A percentile compares a stretch with the other conserved stretches of the same genome.
Conservation (phyloP, 352 stramenopile genomes). For the Phytophthora cajani region DNA sequence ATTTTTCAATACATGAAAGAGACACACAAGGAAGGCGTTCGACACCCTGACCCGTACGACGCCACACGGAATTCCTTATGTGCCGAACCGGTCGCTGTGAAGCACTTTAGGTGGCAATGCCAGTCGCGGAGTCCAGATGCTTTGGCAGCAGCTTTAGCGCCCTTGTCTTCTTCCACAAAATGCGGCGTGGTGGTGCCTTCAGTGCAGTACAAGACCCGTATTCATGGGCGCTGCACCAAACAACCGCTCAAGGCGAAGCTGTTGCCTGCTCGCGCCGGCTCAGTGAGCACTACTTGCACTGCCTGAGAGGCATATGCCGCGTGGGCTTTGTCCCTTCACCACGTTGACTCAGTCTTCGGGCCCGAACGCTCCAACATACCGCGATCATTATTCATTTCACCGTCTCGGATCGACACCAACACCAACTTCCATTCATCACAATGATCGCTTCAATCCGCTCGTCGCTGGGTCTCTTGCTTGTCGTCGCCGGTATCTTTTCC, state of each 20-base stretch:
- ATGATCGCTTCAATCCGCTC: constrained; percentile 20
- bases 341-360: background rate
- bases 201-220: constrained; percentile 8
- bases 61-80: constrained; percentile 15
- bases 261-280: constrained; percentile 12
- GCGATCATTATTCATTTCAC: constrained; percentile 26
- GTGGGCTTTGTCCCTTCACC: constrained; percentile 7
- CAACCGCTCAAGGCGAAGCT: constrained; percentile 13
- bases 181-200: constrained; percentile 25
- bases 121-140: constrained; percentile 16
- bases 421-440: background rate
- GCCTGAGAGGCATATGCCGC: constrained; percentile 8
- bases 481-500: constrained; percentile 9
- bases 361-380: constrained; percentile 1
- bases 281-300: constrained; percentile 14
- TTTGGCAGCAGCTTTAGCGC: constrained; percentile 22
- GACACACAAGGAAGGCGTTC: constrained; percentile 3
- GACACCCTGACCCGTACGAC: constrained; percentile 17
- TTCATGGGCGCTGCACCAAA: constrained; percentile 9
- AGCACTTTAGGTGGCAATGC: background rate
- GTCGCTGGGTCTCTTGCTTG: constrained; percentile 16
- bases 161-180: constrained; percentile 18
- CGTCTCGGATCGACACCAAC: constrained; percentile 1
- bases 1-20: background rate
- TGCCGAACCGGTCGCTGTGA: constrained; percentile 7